These are phyloP conservation scores for Aureobasidium sp. DNA, from an alignment of 2,329 filamentous ascomycete species.

Conservation along the genomic window DNA sequence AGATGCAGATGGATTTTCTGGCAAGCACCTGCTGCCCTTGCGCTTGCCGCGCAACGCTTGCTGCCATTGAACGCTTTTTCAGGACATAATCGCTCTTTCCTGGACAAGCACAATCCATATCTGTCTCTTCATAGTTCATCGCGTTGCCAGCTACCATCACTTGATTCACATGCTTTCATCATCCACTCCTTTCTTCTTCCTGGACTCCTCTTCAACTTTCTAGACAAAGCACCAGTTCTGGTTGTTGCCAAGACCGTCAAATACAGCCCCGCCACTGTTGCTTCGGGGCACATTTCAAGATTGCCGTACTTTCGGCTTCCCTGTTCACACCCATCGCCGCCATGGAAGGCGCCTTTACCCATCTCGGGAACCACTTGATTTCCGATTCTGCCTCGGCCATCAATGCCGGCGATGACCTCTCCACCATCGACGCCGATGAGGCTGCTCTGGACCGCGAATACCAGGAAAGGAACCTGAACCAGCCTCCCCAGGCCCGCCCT, in stretches of 20 bases:
- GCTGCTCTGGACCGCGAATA: conserved; percentile 63
- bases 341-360: conserved; percentile 85
- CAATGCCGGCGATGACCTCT: conserved; percentile 68
- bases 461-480: conserved; percentile 48
- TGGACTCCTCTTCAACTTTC: not conserved
- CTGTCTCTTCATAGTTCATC: too few relatives aligned
- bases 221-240: not conserved
- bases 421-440: conserved; percentile 52
- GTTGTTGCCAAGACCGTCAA: not conserved
- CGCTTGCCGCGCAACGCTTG: not conserved
- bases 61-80: not conserved
- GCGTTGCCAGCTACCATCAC: too few relatives aligned
- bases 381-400: conserved; percentile 79
- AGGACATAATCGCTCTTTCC: not conserved
- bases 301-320: not conserved
- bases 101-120: not conserved
- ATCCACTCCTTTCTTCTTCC: not conserved
- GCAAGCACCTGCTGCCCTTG: not conserved
- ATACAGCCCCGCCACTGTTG: conserved; percentile 10
- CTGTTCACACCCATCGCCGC: conserved; percentile 14
- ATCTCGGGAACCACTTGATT: conserved; percentile 78
- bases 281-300: conserved; percentile 8
- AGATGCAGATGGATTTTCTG: conserved; percentile 4
- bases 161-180: not conserved
- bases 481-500: conserved; percentile 36